Percentiles rank a stretch among this genome's conserved stretches.
Conservation (phyloP, 2,329 filamentous ascomycete genomes). For the Fusarium tuaranense region DNA sequence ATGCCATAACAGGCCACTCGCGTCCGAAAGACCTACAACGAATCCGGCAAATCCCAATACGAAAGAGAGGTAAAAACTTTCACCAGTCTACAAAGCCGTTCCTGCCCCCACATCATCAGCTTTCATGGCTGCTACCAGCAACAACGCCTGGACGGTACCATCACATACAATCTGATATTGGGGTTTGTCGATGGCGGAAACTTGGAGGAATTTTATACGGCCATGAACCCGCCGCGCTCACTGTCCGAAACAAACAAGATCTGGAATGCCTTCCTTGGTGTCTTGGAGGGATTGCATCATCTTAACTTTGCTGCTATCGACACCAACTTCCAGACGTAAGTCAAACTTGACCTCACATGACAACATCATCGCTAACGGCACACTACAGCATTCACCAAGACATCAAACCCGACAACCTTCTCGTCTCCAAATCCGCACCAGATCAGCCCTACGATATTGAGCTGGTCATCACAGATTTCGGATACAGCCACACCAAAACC, state of each 20-base stretch:
- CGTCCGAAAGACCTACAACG: constrained; percentile 8
- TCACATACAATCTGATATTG: constrained; percentile 20
- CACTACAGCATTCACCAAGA: constrained; percentile 21
- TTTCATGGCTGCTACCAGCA: constrained; percentile 19
- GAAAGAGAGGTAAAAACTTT: constrained; percentile 15
- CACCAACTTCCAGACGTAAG: background rate
- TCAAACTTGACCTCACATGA: background rate
- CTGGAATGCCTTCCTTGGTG: constrained; percentile 12
- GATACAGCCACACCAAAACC: constrained; percentile 5
- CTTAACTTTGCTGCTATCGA: background rate
- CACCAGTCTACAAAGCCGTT: background rate
- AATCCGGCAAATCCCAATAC: background rate
- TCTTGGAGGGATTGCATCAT: constrained; percentile 12
- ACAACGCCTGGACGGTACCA: background rate
- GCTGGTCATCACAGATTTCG: constrained; percentile 20
- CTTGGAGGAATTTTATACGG: constrained; percentile 1
- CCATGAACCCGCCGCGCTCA: background rate
- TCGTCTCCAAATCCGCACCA: background rate
- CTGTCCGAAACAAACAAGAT: background rate
- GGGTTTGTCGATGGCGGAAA: constrained; percentile 6
- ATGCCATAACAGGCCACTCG: background rate
- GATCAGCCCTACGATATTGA: background rate
- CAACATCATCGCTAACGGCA: background rate
- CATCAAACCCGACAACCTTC: constrained; percentile 25
- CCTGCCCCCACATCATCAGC: background rate